These are phyloP conservation scores for Psidium friedrichsthalianum DNA, from an alignment of 345 rosid genomes.

Conservation along the genomic window DNA sequence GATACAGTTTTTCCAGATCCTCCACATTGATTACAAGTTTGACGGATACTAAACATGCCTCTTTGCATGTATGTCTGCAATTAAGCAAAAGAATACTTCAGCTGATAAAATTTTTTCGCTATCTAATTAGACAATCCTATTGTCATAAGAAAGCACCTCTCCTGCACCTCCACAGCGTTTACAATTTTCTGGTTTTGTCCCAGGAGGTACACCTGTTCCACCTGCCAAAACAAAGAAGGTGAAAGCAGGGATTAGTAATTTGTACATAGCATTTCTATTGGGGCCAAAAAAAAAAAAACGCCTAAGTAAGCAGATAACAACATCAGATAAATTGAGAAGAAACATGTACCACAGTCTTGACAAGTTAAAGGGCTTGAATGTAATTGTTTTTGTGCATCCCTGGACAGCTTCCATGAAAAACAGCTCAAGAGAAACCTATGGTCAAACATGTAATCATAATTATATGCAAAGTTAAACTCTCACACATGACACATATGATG, in stretches of 20 bases:
- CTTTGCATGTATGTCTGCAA: constrained; percentile 45
- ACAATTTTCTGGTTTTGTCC: constrained; percentile 84
- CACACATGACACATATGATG: background rate
- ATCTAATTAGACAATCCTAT: background rate
- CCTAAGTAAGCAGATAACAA: background rate
- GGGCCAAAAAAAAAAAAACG: background rate
- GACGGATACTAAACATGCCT: constrained; percentile 64
- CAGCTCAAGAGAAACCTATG: constrained; percentile 66
- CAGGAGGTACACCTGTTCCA: constrained; percentile 97
- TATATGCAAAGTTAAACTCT: background rate
- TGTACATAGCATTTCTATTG: background rate
- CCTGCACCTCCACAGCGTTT: constrained; percentile 83
- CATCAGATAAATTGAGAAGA: background rate
- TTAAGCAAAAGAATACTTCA: constrained; percentile 1
- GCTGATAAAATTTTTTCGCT: background rate
- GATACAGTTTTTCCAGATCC: constrained; percentile 73
- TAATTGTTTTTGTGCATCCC: constrained; percentile 76
- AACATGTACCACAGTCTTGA: constrained; percentile 73
- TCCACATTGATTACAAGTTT: constrained; percentile 66
- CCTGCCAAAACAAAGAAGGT: constrained; percentile 26
- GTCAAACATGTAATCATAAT: constrained; percentile 2
- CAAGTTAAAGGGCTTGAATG: constrained; percentile 69
- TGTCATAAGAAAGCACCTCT: constrained; percentile 31
- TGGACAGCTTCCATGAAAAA: constrained; percentile 99
- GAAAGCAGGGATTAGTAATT: background rate